Conservation (phyloP, 2,329 filamentous ascomycete genomes). For the Gremmenia infestans region DNA sequence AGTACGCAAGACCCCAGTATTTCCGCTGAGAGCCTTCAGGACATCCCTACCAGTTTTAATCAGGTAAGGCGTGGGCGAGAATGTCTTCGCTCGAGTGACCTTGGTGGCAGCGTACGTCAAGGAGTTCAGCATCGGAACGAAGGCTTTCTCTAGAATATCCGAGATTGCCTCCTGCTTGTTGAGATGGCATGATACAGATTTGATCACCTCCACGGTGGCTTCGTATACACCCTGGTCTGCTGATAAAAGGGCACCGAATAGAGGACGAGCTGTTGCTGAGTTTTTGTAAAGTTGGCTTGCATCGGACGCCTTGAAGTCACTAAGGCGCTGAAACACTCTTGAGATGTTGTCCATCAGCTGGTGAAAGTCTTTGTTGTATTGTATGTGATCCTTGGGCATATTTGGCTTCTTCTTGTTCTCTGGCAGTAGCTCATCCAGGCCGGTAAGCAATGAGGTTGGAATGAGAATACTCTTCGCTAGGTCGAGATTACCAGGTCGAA, state of each 20-base stretch:
- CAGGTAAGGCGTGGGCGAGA: conserved; percentile 53
- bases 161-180: conserved; percentile 47
- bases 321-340: conserved; percentile 71
- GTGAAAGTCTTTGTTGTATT: conserved; percentile 72
- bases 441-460: conserved; percentile 57
- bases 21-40: conserved; percentile 51
- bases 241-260: conserved; percentile 77
- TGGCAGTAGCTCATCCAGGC: conserved; percentile 65
- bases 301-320: conserved; percentile 66
- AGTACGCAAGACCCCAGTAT: conserved; percentile 43
- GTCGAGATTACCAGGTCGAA: conserved; percentile 61
- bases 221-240: conserved; percentile 75
- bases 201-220: conserved; percentile 75
- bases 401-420: conserved; percentile 28
- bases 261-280: conserved; percentile 62
- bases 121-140: conserved; percentile 40
- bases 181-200: conserved; percentile 68
- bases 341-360: conserved; percentile 60
- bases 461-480: conserved; percentile 68
- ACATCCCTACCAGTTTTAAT: conserved; percentile 54
- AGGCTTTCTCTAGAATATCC: conserved; percentile 41
- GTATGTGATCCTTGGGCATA: conserved; percentile 52
- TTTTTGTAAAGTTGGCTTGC: conserved; percentile 66
- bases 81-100: conserved; percentile 43
- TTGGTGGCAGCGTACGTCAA: conserved; percentile 40